Evolutionary conservation across 352 stramenopile genomes (phyloP), one percentile per base, ranked within the genome.

Genomic region (Globisporangium rhizosaccharum): DNA sequence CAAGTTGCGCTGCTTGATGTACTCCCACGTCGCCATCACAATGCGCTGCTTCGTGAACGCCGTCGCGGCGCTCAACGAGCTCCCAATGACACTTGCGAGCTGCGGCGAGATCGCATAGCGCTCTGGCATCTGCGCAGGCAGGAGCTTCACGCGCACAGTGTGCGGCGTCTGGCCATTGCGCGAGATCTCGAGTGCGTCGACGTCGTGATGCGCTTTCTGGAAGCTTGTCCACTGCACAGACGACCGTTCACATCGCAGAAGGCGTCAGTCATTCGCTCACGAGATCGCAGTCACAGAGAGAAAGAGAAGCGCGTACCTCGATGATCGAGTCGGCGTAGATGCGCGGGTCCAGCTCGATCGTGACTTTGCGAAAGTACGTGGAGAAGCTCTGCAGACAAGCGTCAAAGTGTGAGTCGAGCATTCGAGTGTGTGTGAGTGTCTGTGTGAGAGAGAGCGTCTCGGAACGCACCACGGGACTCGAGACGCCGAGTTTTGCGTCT

Each of bases 341-440:
- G 20, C 77, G 79, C 39, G 82, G 77, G 42, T 88, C 77, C 41
- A 92, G 57, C 56, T 90, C 77, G 49, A 92, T 87, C 37, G 78
- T 83, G 26, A 69, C 70, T 60, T 92, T 92, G 41, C 82, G 75
- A 52, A 92, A 92, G 64, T 87, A 87, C 57, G 69, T 86, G 14
- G 82, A 83, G 56, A 92, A 85, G 72, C 82, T 90, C 81, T 91
- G 51, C 18, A 36, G 18, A 15, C 50, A 36, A 17, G n/a, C 11
- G 36, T 17, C 17, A 47, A 8, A 46, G 0, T 59, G 30, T n/a
- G n/a, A 58, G 45, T 33, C 0, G 15, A 1, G 8, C 17, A 30
- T n/a, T 17, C 3, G 4, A 20, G 7, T 5, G 36, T 20, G 30
- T 15, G 20, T 8, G 37, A n/a, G 48, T 18, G 11, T 1, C n/a